Evolutionary conservation across 2,329 filamentous ascomycete species (phyloP).

Genomic region (Aspergillus puulaauensis): DNA sequence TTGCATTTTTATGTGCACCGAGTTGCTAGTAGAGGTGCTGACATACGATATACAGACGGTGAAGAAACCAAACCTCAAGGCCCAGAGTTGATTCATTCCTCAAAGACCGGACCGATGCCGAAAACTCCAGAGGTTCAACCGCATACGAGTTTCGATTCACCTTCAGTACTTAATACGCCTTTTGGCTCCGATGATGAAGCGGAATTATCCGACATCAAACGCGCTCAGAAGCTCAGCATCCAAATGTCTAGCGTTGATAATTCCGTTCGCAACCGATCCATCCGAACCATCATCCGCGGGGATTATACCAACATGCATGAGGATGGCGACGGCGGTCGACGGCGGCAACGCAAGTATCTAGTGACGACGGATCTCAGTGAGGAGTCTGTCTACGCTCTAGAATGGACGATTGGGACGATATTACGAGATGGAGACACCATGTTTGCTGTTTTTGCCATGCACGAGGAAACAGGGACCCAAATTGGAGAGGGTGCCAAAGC

Average conservation of each 20-base stretch:
- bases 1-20: background rate
- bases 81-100: slow-evolving; percentile 15
- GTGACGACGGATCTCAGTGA: slow-evolving; percentile 95
- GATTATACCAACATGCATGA: slow-evolving; percentile 72
- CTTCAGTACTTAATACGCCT: slow-evolving; percentile 58
- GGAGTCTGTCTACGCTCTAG: slow-evolving; percentile 89
- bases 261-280: slow-evolving; percentile 74
- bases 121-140: slow-evolving; percentile 67
- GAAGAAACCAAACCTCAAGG: slow-evolving; percentile 13
- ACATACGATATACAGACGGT: background rate
- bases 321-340: slow-evolving; percentile 74
- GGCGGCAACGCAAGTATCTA: slow-evolving; percentile 82
- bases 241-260: slow-evolving; percentile 74
- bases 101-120: slow-evolving; percentile 44
- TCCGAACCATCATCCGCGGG: slow-evolving; percentile 87
- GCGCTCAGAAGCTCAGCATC: slow-evolving; percentile 80
- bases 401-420: slow-evolving; percentile 97
- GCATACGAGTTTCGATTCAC: slow-evolving; percentile 74
- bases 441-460: slow-evolving; percentile 87
- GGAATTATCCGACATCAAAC: slow-evolving; percentile 79
- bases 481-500: slow-evolving; percentile 72
- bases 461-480: slow-evolving; percentile 67
- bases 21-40: background rate
- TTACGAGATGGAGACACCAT: slow-evolving; percentile 91
- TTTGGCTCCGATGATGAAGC: slow-evolving; percentile 85